Evolutionary conservation across 2,329 filamentous ascomycete species (phyloP).

Genomic region (Xylariaceae sp.): DNA sequence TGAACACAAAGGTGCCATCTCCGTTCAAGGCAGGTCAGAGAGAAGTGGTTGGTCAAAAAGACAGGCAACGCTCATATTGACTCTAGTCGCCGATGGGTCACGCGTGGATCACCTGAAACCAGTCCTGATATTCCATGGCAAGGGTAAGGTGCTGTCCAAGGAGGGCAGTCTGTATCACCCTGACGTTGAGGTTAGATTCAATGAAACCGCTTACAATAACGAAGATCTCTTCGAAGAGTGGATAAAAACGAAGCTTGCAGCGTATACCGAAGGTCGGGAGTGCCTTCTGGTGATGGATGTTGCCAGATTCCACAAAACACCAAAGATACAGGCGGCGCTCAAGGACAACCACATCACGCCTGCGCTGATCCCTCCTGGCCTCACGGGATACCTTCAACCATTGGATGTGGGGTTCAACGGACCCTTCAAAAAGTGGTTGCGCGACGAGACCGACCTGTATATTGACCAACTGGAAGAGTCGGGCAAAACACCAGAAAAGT

Average conservation of each 20-base stretch:
- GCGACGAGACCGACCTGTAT: no score
- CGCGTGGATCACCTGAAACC: neutral
- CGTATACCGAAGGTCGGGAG: neutral
- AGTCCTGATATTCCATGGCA: neutral
- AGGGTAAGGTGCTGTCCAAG: neutral
- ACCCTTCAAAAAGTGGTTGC: neutral
- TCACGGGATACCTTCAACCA: neutral
- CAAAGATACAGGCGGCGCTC: neutral
- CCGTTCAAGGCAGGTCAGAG: neutral
- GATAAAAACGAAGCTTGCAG: neutral
- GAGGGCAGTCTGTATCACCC: neutral
- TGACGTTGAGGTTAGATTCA: neutral
- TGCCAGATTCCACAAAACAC: neutral
- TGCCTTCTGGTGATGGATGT: neutral
- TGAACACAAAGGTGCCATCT: neutral
- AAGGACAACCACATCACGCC: neutral
- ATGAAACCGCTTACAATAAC: neutral
- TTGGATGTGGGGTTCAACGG: neutral
- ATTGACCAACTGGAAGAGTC: no score
- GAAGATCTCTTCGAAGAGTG: neutral
- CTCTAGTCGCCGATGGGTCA: neutral
- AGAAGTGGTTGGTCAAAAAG: neutral
- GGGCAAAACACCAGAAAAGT: no score
- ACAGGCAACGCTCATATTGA: neutral
- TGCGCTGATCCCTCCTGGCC: neutral